A percentile compares a stretch with the other conserved stretches of the same genome.
Conservation (phyloP, 2,329 filamentous ascomycete genomes). For the Hypoxylon sp. region DNA sequence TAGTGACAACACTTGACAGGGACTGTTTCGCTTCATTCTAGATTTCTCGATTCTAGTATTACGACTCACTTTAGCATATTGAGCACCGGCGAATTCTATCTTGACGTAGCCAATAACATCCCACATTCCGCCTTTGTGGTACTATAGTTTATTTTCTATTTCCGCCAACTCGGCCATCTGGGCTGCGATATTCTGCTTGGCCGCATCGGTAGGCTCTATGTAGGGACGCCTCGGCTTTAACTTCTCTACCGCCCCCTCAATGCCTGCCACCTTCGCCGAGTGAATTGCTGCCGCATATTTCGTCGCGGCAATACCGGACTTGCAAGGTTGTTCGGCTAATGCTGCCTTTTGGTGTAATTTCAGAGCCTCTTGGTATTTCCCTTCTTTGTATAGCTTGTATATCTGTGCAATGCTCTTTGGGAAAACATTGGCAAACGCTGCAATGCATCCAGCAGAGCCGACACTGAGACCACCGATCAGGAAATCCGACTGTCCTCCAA, state of each 20-base stretch:
- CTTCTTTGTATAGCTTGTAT: slow-evolving; percentile 73
- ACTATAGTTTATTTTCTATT: slow-evolving; percentile 50
- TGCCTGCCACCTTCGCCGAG: slow-evolving; percentile 71
- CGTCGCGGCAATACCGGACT: slow-evolving; percentile 76
- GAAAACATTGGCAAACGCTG: slow-evolving; percentile 74
- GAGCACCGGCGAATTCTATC: slow-evolving; percentile 8
- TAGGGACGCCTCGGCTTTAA: slow-evolving; percentile 75
- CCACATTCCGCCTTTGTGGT: background rate
- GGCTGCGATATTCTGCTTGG: slow-evolving; percentile 59
- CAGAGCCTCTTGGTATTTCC: slow-evolving; percentile 71
- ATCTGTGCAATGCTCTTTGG: slow-evolving; percentile 70
- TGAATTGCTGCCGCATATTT: slow-evolving; percentile 77
- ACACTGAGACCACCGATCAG: slow-evolving; percentile 72
- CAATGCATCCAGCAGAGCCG: slow-evolving; percentile 73
- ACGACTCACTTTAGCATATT: background rate
- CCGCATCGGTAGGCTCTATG: slow-evolving; percentile 62
- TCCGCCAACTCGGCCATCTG: slow-evolving; percentile 58
- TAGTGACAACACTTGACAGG: background rate
- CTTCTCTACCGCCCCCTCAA: slow-evolving; percentile 71
- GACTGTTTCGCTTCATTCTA: background rate
- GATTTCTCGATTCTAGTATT: background rate
- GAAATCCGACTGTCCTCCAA: slow-evolving; percentile 82
- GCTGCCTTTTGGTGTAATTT: slow-evolving; percentile 73
- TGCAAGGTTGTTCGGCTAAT: slow-evolving; percentile 75
- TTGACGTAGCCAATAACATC: background rate